phyloP scores from a whole-genome alignment of 148 eudicot genomes.

The Pharnaceum exiguum region DNA sequence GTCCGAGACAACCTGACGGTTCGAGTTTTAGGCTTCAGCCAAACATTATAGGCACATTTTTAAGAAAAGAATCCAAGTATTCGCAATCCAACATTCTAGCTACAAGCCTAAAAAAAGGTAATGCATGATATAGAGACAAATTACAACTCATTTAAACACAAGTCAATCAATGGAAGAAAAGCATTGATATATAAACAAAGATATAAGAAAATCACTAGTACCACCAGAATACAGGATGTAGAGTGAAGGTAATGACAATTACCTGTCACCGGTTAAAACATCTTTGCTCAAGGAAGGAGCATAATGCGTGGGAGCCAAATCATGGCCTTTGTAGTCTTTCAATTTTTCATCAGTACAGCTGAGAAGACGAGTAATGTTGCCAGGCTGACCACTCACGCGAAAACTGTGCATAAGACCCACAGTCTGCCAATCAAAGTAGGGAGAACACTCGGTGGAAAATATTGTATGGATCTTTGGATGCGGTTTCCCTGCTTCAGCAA shows the following conservation, averaged over 20 bases:
- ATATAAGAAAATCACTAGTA: background rate
- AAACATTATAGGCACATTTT: too few relatives aligned
- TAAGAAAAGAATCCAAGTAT: too few relatives aligned
- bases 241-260: conserved; percentile 13
- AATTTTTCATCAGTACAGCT: conserved; percentile 94
- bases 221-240: background rate
- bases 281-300: conserved; percentile 91
- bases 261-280: conserved; percentile 94
- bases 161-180: background rate
- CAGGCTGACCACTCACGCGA: conserved; percentile 87
- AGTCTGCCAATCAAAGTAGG: conserved; percentile 98
- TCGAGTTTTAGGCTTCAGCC: too few relatives aligned
- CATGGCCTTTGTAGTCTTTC: conserved; percentile 73
- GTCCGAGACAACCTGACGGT: too few relatives aligned
- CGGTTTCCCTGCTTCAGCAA: conserved; percentile 36
- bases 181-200: background rate
- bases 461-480: conserved; percentile 76
- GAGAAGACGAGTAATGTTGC: conserved; percentile 80
- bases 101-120: too few relatives aligned
- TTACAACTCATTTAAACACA: too few relatives aligned
- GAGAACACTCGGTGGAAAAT: conserved; percentile 87
- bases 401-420: conserved; percentile 88
- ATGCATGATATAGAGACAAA: too few relatives aligned
- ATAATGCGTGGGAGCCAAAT: conserved; percentile 90
- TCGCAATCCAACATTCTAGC: too few relatives aligned